phyloP scores from a whole-genome alignment of 2,329 filamentous ascomycete genomes.

The Fusarium xylarioides region DNA sequence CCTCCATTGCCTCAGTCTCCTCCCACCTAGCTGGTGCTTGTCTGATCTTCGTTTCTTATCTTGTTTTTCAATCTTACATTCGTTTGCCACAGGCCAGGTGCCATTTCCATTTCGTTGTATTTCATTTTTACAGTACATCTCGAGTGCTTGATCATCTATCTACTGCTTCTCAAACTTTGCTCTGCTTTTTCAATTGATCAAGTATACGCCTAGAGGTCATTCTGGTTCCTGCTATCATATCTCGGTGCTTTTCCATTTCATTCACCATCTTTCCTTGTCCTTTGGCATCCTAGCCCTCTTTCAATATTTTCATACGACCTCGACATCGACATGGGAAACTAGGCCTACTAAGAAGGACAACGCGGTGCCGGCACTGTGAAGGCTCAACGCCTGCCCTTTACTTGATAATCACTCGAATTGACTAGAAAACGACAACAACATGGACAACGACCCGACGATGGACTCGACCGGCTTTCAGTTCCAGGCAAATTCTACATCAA shows the following conservation, averaged over 20 bases:
- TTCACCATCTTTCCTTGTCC: background rate
- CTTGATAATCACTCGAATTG: constrained; percentile 11
- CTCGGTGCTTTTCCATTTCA: background rate
- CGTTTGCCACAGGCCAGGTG: constrained; percentile 36
- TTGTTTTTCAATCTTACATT: constrained; percentile 25
- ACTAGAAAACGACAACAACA: constrained; percentile 12
- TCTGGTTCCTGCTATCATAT: constrained; percentile 8
- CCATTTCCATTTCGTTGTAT: constrained; percentile 7
- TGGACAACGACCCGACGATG: constrained; percentile 21
- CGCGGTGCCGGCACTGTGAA: constrained; percentile 42
- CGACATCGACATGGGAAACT: constrained; percentile 34
- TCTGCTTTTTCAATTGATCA: constrained; percentile 14
- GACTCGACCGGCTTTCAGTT: constrained; percentile 44
- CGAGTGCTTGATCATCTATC: constrained; percentile 9
- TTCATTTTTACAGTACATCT: constrained; percentile 20
- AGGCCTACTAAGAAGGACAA: constrained; percentile 21
- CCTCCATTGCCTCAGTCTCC: constrained; percentile 12
- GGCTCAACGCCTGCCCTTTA: constrained; percentile 34
- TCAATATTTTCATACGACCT: background rate
- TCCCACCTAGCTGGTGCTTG: constrained; percentile 11
- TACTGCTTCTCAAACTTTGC: background rate
- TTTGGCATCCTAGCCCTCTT: background rate
- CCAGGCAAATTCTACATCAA: constrained; percentile 54
- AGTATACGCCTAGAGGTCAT: constrained; percentile 1
- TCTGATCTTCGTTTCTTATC: constrained; percentile 29